phyloP scores from a whole-genome alignment of 1,139 yeast species.

The Dujonia santamariae region DNA sequence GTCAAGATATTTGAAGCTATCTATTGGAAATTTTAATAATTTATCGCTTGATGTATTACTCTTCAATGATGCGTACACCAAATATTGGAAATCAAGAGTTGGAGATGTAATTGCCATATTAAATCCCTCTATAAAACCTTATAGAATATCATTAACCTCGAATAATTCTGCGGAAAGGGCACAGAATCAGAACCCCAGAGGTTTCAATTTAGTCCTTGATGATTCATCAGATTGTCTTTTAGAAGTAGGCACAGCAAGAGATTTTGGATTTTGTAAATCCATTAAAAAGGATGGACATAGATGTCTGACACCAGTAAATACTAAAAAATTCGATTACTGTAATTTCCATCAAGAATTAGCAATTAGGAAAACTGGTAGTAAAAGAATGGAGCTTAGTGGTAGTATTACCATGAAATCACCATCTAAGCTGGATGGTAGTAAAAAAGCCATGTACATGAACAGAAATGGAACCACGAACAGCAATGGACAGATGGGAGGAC shows the following conservation, averaged over 20 bases:
- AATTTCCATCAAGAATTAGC: constrained; percentile 67
- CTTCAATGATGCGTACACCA: constrained; percentile 65
- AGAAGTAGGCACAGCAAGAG: constrained; percentile 71
- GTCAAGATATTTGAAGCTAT: constrained; percentile 56
- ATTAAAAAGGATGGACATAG: constrained; percentile 40
- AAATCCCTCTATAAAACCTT: constrained; percentile 60
- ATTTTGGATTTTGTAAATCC: constrained; percentile 68
- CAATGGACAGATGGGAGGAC: constrained; percentile 11
- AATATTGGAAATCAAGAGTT: constrained; percentile 65
- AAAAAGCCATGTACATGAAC: constrained; percentile 21
- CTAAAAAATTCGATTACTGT: constrained; percentile 53
- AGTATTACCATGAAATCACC: constrained; percentile 44
- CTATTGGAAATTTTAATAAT: constrained; percentile 62
- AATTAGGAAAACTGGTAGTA: constrained; percentile 49
- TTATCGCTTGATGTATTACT: constrained; percentile 57
- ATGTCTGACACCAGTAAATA: constrained; percentile 64
- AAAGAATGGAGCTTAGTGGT: constrained; percentile 75
- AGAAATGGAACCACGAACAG: constrained; percentile 28
- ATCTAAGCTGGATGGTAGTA: constrained; percentile 13
- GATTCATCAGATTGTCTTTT: constrained; percentile 52
- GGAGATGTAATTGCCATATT: constrained; percentile 76
- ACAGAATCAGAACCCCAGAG: constrained; percentile 22
- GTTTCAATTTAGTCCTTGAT: constrained; percentile 61
- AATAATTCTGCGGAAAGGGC: constrained; percentile 9
- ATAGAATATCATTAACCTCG: constrained; percentile 11